Evolutionary conservation across 495 filamentous ascomycete species (phyloP).

Genomic region (Penicillium fimorum): DNA sequence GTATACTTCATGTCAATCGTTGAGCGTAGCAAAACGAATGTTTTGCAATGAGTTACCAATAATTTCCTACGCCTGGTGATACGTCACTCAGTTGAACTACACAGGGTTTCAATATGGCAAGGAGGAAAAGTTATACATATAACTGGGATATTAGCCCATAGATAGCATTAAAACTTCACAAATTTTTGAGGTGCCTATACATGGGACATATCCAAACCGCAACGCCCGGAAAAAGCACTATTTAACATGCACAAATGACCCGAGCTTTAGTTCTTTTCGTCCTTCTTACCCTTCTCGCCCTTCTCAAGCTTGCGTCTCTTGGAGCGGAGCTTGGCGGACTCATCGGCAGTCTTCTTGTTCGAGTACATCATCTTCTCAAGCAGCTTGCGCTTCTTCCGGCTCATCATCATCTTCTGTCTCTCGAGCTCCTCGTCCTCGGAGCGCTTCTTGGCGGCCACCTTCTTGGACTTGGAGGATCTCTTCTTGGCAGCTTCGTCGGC

Average conservation of each 20-base stretch:
- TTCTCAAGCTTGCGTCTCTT: slow-evolving; percentile 92
- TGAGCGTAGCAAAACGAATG: no score
- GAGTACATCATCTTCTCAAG: slow-evolving; percentile 90
- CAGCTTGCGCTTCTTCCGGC: slow-evolving; percentile 85
- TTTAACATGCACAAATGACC: slow-evolving; percentile 13
- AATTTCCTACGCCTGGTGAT: background rate
- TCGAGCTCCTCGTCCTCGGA: slow-evolving; percentile 82
- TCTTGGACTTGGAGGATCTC: slow-evolving; percentile 65
- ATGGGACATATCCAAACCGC: slow-evolving; percentile 15
- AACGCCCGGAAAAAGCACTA: slow-evolving; percentile 16
- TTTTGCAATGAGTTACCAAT: background rate
- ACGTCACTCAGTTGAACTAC: background rate
- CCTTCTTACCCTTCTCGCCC: slow-evolving; percentile 31
- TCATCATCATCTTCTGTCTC: slow-evolving; percentile 89
- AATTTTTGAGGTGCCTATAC: slow-evolving; percentile 18
- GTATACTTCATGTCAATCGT: no score
- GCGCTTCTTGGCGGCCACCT: slow-evolving; percentile 62
- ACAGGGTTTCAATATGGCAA: background rate
- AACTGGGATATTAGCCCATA: slow-evolving; percentile 6
- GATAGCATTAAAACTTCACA: slow-evolving; percentile 14
- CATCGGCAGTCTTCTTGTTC: slow-evolving; percentile 79
- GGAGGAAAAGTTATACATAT: background rate
- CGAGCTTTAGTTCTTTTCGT: slow-evolving; percentile 27
- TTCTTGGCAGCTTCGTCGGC: slow-evolving; percentile 47
- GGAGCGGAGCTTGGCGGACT: slow-evolving; percentile 67